Percentiles rank a stretch among this genome's conserved stretches.
Conservation (phyloP, 2,329 filamentous ascomycete genomes). For the Rutstroemia sp. region DNA sequence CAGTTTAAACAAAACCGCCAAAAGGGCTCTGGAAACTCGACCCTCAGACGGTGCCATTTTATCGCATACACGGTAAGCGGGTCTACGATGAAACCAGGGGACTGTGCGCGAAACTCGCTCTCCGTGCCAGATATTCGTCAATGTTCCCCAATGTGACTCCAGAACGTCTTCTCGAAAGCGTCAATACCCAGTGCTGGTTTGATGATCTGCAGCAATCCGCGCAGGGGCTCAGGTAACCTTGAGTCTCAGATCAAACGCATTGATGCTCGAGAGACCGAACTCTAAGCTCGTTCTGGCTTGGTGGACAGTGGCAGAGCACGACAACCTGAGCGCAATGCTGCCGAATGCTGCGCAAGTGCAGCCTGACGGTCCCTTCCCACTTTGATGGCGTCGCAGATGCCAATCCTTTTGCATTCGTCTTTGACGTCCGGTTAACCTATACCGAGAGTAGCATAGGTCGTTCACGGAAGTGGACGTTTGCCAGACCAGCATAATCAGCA, state of each 20-base stretch:
- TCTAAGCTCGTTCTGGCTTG: not conserved
- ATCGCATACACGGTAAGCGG: not conserved
- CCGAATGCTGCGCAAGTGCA: not conserved
- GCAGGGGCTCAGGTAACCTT: conserved; percentile 1
- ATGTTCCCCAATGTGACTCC: not conserved
- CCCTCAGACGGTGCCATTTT: not conserved
- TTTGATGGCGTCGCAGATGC: not conserved
- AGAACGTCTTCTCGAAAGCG: not conserved
- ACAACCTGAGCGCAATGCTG: not conserved
- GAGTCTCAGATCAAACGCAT: conserved; percentile 6
- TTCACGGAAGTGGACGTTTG: not conserved
- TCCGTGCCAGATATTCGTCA: conserved; percentile 5
- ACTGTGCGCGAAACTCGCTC: conserved; percentile 6
- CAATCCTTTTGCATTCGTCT: not conserved
- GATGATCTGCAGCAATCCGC: not conserved
- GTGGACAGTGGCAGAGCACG: not conserved
- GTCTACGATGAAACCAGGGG: conserved; percentile 8
- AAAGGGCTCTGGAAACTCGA: too few species aligned
- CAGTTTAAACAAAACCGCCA: too few species aligned
- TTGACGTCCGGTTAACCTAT: not conserved
- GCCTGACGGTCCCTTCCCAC: not conserved
- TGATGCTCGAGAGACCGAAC: not conserved
- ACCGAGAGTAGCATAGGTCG: conserved; percentile 1
- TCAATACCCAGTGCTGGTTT: not conserved
- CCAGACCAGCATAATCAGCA: conserved; percentile 5